Conservation (phyloP, 2,329 filamentous ascomycete genomes). For the Verruconis gallopava region DNA sequence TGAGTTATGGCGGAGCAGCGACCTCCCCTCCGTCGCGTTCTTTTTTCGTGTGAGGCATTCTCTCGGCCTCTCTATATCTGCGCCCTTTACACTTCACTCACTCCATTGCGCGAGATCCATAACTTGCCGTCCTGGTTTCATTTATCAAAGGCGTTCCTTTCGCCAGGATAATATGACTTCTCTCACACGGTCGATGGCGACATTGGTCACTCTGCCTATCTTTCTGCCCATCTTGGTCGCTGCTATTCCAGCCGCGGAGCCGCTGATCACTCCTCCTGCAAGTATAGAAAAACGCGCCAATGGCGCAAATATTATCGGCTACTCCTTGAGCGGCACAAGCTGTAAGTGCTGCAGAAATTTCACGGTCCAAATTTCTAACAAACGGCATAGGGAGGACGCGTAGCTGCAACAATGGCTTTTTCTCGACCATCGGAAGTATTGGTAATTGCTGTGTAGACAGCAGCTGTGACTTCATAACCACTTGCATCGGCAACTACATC, state of each 20-base stretch:
- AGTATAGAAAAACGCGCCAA: slow-evolving; percentile 2
- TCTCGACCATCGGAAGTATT: slow-evolving; percentile 2
- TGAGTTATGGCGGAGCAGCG: no score
- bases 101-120: no score
- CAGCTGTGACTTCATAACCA: slow-evolving; percentile 3
- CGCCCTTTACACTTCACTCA: no score
- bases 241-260: slow-evolving; percentile 2
- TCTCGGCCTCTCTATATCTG: no score
- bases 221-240: not conserved
- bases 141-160: not conserved
- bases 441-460: slow-evolving; percentile 4
- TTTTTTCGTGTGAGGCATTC: no score
- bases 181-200: not conserved
- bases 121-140: no score
- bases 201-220: not conserved
- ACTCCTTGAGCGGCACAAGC: slow-evolving; percentile 1
- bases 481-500: not conserved
- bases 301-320: slow-evolving; percentile 8
- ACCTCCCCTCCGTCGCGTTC: no score
- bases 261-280: slow-evolving; percentile 1
- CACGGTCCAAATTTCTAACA: not conserved
- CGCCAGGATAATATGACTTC: not conserved
- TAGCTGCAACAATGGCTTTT: slow-evolving; percentile 7
- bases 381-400: not conserved
- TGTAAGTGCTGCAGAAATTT: not conserved